A percentile compares a stretch with the other conserved stretches of the same genome.
These are phyloP conservation scores for Blastocladiella britannica DNA, from an alignment of 192 early-diverging fungal species.

Conservation along the genomic window DNA sequence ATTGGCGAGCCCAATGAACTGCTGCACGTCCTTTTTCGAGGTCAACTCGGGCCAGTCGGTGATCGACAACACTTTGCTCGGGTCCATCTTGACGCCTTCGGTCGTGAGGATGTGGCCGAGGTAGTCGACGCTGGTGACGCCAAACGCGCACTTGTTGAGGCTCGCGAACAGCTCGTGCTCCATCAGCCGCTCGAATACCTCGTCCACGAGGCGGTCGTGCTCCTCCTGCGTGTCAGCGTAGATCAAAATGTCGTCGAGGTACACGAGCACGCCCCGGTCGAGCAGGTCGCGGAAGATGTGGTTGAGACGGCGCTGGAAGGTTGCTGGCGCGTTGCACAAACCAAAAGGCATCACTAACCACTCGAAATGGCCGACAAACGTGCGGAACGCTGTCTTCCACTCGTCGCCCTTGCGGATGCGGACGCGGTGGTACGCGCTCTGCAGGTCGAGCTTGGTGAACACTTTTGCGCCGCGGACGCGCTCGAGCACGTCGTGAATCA, in stretches of 20 bases:
- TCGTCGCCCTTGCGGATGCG: constrained; percentile 11
- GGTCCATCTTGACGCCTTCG: no score
- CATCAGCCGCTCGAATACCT: no score
- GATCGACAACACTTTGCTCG: no score
- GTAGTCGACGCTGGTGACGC: no score
- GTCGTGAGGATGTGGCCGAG: no score
- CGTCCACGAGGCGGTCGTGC: no score
- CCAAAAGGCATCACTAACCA: constrained; percentile 41
- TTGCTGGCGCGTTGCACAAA: constrained; percentile 29
- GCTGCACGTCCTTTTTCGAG: no score
- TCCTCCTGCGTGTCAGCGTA: no score
- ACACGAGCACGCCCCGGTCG: constrained; percentile 12
- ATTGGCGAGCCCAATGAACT: no score
- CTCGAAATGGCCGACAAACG: constrained; percentile 19
- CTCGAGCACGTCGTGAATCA: not conserved
- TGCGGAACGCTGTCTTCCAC: constrained; percentile 21
- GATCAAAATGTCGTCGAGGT: constrained; percentile 21
- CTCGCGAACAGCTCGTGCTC: no score
- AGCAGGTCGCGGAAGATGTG: constrained; percentile 18
- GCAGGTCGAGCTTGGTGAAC: constrained; percentile 10
- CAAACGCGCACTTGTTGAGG: no score
- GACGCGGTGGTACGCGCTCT: constrained; percentile 21
- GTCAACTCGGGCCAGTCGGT: no score
- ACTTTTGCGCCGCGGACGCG: not conserved
- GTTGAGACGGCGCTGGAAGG: constrained; percentile 30